Evolutionary conservation across 352 stramenopile genomes (phyloP).

Genomic region (Albugo laibachii): DNA sequence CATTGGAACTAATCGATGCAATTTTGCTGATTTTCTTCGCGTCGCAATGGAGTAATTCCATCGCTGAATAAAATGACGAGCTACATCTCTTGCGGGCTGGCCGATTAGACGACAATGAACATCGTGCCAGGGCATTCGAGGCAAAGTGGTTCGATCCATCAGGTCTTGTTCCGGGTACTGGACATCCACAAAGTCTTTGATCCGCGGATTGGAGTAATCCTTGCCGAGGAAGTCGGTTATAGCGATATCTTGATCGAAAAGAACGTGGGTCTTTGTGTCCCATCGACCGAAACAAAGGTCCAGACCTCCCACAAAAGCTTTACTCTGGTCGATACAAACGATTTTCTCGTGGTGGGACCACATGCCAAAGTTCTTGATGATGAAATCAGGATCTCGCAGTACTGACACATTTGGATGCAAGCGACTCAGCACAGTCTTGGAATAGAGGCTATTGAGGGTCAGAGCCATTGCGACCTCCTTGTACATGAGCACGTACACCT

Average conservation of each 20-base stretch:
- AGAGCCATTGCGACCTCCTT: conserved; percentile 72
- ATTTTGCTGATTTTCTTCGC: conserved; percentile 46
- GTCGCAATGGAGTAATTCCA: conserved; percentile 79
- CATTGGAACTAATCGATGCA: conserved; percentile 58
- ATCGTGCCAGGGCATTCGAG: conserved; percentile 77
- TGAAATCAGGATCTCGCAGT: conserved; percentile 74
- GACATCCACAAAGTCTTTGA: conserved; percentile 72
- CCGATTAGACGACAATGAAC: conserved; percentile 63
- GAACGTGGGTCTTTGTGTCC: conserved; percentile 39
- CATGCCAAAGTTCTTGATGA: conserved; percentile 74
- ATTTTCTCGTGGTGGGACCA: conserved; percentile 89
- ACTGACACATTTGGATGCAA: conserved; percentile 73
- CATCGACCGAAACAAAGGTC: conserved; percentile 81
- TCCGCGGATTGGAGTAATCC: conserved; percentile 67
- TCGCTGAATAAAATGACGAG: conserved; percentile 70
- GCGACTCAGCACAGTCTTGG: conserved; percentile 38
- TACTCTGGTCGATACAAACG: conserved; percentile 72
- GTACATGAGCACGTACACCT: conserved; percentile 85
- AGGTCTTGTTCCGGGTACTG: conserved; percentile 50
- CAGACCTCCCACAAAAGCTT: conserved; percentile 79
- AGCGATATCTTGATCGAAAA: conserved; percentile 39
- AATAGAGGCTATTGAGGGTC: conserved; percentile 70
- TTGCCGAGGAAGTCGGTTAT: conserved; percentile 54
- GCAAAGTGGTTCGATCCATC: conserved; percentile 44
- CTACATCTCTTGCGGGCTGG: conserved; percentile 58